Conservation (phyloP, 2,329 filamentous ascomycete species). For the Hymenotorrendiella dingleyae region DNA sequence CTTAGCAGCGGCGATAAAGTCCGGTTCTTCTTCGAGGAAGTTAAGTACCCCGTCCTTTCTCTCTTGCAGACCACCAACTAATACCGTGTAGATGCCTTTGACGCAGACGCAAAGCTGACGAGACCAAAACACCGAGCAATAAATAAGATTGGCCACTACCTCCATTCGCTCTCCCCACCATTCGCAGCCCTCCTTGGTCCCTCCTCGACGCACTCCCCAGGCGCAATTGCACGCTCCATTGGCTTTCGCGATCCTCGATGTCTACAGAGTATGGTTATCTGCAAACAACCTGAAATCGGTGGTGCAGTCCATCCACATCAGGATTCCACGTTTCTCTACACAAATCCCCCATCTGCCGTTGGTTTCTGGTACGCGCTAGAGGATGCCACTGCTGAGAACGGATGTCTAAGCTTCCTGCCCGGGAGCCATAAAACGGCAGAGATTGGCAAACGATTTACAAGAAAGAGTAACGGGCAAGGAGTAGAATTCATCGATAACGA, state of each 20-base stretch:
- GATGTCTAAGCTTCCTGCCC: conserved; percentile 78
- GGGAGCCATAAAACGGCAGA: conserved; percentile 73
- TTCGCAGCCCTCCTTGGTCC: conserved; percentile 50
- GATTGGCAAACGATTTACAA: conserved; percentile 69
- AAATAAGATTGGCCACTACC: conserved; percentile 80
- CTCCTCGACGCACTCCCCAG: conserved; percentile 34
- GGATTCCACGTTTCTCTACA: conserved; percentile 90
- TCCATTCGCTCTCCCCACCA: conserved; percentile 63
- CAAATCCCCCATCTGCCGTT: conserved; percentile 78
- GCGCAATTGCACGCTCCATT: conserved; percentile 41
- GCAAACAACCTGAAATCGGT: conserved; percentile 95
- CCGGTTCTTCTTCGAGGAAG: conserved; percentile 93
- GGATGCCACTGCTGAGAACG: conserved; percentile 81
- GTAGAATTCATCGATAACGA: conserved; percentile 69
- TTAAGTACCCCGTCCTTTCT: conserved; percentile 25
- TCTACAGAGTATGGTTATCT: conserved; percentile 96
- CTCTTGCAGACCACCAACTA: not conserved
- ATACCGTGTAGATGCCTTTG: conserved; percentile 62
- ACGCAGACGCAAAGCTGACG: conserved; percentile 53
- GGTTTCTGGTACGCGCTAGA: conserved; percentile 98
- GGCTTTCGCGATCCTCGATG: conserved; percentile 45
- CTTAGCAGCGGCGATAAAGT: conserved; percentile 84
- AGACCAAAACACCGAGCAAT: conserved; percentile 81
- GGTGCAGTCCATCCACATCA: conserved; percentile 87
- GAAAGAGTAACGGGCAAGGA: conserved; percentile 46